A percentile compares a stretch with the other conserved stretches of the same genome.
phyloP scores from a whole-genome alignment of 306 rosid genomes.

The Aeschynomene evenia region DNA sequence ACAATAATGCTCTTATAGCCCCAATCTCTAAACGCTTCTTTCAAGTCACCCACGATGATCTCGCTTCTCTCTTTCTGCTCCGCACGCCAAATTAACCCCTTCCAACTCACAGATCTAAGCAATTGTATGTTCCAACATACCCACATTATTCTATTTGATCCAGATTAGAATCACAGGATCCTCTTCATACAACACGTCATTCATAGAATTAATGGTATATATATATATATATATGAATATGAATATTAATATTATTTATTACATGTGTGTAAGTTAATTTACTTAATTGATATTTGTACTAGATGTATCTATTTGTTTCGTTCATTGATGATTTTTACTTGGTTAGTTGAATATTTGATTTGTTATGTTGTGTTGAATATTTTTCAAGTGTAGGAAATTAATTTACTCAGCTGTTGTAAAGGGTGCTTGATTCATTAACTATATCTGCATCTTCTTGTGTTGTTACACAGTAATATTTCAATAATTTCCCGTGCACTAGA shows the following conservation, averaged over 20 bases:
- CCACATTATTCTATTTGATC: neutral
- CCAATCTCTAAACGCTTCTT: conserved; percentile 32
- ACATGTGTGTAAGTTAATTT: neutral
- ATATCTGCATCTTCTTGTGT: too few species aligned
- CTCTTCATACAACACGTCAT: too few species aligned
- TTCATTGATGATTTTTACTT: neutral
- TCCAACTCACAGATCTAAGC: conserved; percentile 40
- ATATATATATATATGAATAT: neutral
- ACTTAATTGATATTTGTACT: neutral
- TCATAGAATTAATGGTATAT: too few species aligned
- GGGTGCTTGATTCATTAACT: neutral
- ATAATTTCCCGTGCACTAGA: too few species aligned
- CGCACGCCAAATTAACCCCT: conserved; percentile 10
- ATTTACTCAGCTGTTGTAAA: neutral
- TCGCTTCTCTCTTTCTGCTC: conserved; percentile 39
- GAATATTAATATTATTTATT: neutral
- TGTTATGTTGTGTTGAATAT: neutral
- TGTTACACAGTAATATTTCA: too few species aligned
- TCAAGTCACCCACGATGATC: conserved; percentile 55
- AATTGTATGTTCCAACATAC: conserved; percentile 26
- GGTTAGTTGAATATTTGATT: neutral
- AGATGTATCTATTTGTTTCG: neutral
- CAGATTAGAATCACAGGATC: too few species aligned
- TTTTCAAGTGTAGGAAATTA: neutral
- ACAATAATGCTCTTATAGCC: neutral